phyloP scores from a whole-genome alignment of 352 stramenopile genomes.

The Globisporangium viniferum region DNA sequence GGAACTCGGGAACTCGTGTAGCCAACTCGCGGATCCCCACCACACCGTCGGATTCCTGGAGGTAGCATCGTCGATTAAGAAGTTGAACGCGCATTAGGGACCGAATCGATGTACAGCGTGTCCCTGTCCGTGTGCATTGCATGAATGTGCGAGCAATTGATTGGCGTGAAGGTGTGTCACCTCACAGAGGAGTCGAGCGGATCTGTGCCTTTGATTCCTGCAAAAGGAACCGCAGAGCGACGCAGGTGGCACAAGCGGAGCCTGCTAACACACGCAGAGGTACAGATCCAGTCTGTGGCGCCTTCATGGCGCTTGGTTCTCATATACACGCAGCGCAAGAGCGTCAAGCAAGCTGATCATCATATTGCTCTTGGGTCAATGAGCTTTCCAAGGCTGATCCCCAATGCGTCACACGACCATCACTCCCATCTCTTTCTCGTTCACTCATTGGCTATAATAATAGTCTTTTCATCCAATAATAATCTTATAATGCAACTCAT shows the following conservation, averaged over 20 bases:
- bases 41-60: background rate
- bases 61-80: background rate
- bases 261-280: too few relatives aligned
- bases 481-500: background rate
- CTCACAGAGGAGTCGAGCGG: background rate
- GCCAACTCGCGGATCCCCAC: background rate
- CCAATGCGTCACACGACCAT: background rate
- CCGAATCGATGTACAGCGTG: background rate
- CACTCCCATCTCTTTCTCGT: background rate
- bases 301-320: too few relatives aligned
- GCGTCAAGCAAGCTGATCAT: background rate
- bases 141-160: background rate
- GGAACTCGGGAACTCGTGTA: background rate
- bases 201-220: background rate
- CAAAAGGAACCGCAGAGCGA: background rate
- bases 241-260: too few relatives aligned
- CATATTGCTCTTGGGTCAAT: background rate
- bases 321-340: too few relatives aligned
- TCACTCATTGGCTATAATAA: slow-evolving; percentile 5
- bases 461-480: background rate
- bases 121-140: background rate
- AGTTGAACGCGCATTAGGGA: background rate
- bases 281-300: too few relatives aligned
- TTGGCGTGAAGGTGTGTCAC: background rate
- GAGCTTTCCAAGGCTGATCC: background rate